phyloP scores from a whole-genome alignment of 805 yeast species.

The Suhomyces faveliae region DNA sequence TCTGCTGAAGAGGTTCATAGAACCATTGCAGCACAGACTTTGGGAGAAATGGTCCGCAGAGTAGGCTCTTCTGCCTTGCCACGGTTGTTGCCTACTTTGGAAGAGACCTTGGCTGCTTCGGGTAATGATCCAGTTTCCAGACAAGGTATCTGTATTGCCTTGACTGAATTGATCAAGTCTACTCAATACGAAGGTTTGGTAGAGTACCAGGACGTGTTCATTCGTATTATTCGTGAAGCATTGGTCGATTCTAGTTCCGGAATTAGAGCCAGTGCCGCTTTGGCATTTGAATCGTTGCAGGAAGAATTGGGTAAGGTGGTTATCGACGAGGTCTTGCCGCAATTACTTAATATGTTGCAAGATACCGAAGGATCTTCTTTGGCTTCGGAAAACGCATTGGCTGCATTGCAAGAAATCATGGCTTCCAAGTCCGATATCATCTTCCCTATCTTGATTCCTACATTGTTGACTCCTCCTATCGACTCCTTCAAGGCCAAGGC shows the following conservation, averaged over 20 bases:
- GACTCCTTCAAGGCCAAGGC: conserved; percentile 85
- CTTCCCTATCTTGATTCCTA: conserved; percentile 90
- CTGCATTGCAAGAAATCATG: conserved; percentile 90
- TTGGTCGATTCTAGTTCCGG: conserved; percentile 68
- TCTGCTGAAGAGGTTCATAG: conserved; percentile 77
- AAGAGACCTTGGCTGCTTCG: conserved; percentile 55
- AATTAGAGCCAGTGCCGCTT: conserved; percentile 90
- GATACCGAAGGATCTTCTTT: conserved; percentile 32
- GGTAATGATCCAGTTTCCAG: conserved; percentile 72
- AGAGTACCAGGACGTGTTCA: conserved; percentile 66
- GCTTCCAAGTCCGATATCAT: conserved; percentile 84
- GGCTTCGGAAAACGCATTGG: conserved; percentile 67
- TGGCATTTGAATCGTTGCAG: conserved; percentile 85
- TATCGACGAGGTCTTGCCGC: conserved; percentile 85
- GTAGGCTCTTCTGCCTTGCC: conserved; percentile 87
- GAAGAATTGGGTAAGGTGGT: conserved; percentile 79
- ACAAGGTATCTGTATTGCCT: conserved; percentile 95
- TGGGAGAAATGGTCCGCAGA: conserved; percentile 92
- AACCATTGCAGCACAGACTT: conserved; percentile 85
- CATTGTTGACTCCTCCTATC: conserved; percentile 77
- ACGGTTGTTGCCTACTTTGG: conserved; percentile 81
- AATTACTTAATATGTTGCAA: conserved; percentile 68
- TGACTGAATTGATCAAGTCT: conserved; percentile 79
- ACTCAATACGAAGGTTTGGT: conserved; percentile 59
- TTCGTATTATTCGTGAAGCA: conserved; percentile 73